Conservation (phyloP, 257 asterid genomes). For the Solanum pinnatisectum region DNA sequence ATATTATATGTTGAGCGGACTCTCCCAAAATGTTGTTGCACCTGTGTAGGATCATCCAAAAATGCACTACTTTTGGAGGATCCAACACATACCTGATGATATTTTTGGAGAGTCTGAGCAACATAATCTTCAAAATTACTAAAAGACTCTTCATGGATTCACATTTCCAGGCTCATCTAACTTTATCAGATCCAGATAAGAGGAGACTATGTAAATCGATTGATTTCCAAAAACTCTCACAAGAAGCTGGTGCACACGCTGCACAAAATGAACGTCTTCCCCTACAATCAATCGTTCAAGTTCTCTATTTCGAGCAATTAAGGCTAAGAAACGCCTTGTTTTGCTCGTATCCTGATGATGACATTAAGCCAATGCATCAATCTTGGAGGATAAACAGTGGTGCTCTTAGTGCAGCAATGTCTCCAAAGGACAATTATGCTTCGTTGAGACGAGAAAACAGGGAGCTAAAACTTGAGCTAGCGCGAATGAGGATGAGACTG, state of each 20-base stretch:
- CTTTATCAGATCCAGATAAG: conserved; percentile 65
- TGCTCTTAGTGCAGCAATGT: conserved; percentile 87
- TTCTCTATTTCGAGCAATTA: conserved; percentile 79
- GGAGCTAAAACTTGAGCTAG: conserved; percentile 86
- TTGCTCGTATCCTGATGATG: conserved; percentile 69
- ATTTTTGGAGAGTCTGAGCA: not conserved
- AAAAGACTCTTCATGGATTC: not conserved
- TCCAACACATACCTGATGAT: not conserved
- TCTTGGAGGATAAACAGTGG: conserved; percentile 91
- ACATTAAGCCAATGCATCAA: conserved; percentile 72
- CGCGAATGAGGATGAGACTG: conserved; percentile 81
- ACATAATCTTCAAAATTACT: not conserved
- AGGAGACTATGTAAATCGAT: conserved; percentile 69
- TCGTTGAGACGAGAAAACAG: conserved; percentile 84
- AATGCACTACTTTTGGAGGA: not conserved
- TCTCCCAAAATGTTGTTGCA: not conserved
- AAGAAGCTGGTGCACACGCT: conserved; percentile 91
- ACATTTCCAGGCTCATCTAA: conserved; percentile 61
- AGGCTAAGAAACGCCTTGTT: conserved; percentile 65
- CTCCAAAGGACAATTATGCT: conserved; percentile 89
- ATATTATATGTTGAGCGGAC: not conserved
- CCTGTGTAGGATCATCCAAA: not conserved
- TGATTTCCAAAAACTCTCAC: conserved; percentile 84
- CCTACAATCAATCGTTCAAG: conserved; percentile 85
- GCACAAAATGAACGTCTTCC: conserved; percentile 96